These are phyloP conservation scores for Rhodotorula glutinis DNA, from an alignment of 1,284 basidiomycete genomes.

Conservation along the genomic window DNA sequence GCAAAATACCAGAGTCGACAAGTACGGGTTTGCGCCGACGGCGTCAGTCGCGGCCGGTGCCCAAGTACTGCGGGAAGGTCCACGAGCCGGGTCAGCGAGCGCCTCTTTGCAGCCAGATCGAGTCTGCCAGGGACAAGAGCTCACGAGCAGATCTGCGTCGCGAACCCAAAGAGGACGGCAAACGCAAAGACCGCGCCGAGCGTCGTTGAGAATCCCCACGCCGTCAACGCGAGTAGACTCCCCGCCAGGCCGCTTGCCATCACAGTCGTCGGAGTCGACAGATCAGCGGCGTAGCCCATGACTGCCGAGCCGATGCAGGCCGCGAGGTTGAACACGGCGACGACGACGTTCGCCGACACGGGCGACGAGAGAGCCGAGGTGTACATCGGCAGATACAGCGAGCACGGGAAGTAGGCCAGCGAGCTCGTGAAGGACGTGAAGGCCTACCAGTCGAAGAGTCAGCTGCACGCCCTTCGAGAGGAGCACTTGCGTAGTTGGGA, in stretches of 20 bases:
- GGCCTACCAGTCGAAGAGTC: neutral
- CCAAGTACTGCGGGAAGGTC: conserved; percentile 11
- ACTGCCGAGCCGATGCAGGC: neutral
- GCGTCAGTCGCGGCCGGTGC: conserved; percentile 17
- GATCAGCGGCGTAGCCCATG: conserved; percentile 14
- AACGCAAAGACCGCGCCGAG: conserved; percentile 27
- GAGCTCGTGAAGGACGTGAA: conserved; percentile 21
- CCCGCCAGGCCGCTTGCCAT: conserved; percentile 11
- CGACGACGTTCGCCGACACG: conserved; percentile 8
- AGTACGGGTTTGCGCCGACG: conserved; percentile 22
- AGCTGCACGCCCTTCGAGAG: no score
- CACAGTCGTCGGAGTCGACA: conserved; percentile 8
- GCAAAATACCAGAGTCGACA: conserved; percentile 22
- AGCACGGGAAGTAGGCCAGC: conserved; percentile 31
- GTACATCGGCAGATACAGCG: conserved; percentile 25
- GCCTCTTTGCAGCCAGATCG: no score
- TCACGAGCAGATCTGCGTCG: conserved; percentile 15
- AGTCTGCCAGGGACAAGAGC: neutral
- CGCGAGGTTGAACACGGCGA: conserved; percentile 11
- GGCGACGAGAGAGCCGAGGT: conserved; percentile 10
- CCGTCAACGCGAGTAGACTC: conserved; percentile 7
- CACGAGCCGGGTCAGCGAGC: no score
- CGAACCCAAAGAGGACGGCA: conserved; percentile 22
- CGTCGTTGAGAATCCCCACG: conserved; percentile 20
- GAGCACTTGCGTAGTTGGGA: neutral